Percentiles rank a stretch among this genome's conserved stretches.
Conservation (phyloP, 2,329 filamentous ascomycete species). For the Westerdykella ornata region DNA sequence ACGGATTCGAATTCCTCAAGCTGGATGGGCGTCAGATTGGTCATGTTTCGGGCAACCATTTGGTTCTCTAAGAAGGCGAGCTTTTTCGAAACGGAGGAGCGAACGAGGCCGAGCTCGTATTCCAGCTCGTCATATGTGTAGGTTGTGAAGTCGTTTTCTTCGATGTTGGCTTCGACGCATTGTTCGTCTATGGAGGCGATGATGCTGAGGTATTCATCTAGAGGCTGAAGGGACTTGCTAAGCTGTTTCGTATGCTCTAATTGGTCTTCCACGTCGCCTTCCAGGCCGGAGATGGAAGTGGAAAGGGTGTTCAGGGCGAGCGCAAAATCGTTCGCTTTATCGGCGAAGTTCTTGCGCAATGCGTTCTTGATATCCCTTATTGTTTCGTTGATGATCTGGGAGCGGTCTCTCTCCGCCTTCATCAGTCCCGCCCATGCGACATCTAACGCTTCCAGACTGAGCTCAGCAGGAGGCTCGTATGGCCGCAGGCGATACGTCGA, state of each 20-base stretch:
- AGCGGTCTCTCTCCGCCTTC: constrained; percentile 76
- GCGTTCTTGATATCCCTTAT: constrained; percentile 98
- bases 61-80: constrained; percentile 96
- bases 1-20: constrained; percentile 98
- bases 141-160: constrained; percentile 99
- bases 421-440: constrained; percentile 73
- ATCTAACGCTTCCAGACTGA: constrained; percentile 77
- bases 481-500: constrained; percentile 87
- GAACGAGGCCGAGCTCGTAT: constrained; percentile 88
- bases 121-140: constrained; percentile 95
- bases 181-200: constrained; percentile 81
- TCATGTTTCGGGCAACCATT: constrained; percentile 97
- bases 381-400: constrained; percentile 93
- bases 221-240: constrained; percentile 74
- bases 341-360: constrained; percentile 84
- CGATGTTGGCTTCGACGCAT: constrained; percentile 93
- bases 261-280: constrained; percentile 95
- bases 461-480: constrained; percentile 80
- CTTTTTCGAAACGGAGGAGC: constrained; percentile 90
- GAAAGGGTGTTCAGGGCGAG: constrained; percentile 92
- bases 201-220: constrained; percentile 85
- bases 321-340: constrained; percentile 98
- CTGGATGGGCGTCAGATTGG: constrained; percentile 95
- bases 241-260: constrained; percentile 78
- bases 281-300: constrained; percentile 88